phyloP scores from a whole-genome alignment of 75 land plant species.

The Pseudotsuga menziesii region DNA sequence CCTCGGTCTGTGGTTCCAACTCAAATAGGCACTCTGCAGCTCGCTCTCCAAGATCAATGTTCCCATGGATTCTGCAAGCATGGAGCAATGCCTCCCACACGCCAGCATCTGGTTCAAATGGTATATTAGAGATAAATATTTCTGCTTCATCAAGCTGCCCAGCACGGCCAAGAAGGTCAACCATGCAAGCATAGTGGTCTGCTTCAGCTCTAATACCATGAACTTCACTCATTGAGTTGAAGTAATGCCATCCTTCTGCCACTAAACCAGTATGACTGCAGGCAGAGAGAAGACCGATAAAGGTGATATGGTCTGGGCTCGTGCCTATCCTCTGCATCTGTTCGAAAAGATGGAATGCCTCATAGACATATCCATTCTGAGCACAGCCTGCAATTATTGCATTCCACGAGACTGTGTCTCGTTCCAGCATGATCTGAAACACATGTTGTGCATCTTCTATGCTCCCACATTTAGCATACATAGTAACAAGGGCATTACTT shows the following conservation, averaged over 20 bases:
- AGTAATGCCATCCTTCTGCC: conserved; percentile 9
- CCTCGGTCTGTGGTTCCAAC: background rate
- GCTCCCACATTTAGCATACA: conserved; percentile 68
- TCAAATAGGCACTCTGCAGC: background rate
- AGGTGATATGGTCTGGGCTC: background rate
- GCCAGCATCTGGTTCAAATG: background rate
- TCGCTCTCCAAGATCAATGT: background rate
- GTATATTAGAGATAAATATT: background rate
- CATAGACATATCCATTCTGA: conserved; percentile 48
- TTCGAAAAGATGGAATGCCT: conserved; percentile 43
- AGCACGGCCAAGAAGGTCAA: conserved; percentile 1
- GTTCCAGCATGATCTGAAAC: conserved; percentile 42
- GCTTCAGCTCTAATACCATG: background rate
- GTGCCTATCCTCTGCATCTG: conserved; percentile 20
- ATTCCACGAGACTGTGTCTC: conserved; percentile 67
- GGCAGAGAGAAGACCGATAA: background rate
- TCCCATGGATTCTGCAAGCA: background rate
- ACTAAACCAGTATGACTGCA: conserved; percentile 1
- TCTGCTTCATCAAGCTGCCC: conserved; percentile 1
- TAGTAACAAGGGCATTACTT: conserved; percentile 66
- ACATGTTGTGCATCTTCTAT: conserved; percentile 38
- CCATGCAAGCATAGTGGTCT: conserved; percentile 16
- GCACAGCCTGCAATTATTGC: conserved; percentile 66
- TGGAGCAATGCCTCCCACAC: background rate
- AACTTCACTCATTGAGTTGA: background rate